Percentiles rank a stretch among this genome's conserved stretches.
Conservation (phyloP, 179 eudicot species). For the Nepenthes alata region DNA sequence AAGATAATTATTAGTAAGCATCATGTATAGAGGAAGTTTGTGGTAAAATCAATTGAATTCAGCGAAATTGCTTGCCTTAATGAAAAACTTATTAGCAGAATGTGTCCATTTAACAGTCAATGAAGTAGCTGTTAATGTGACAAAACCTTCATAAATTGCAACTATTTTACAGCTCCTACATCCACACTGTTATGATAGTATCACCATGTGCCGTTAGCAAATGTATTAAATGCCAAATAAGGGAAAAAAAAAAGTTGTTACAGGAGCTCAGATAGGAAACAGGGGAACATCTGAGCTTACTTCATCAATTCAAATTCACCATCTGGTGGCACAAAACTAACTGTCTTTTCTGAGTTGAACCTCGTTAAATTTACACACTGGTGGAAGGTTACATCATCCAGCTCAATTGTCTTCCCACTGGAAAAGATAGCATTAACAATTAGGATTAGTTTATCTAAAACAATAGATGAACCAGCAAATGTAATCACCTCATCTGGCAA, state of each 20-base stretch:
- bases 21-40: no score
- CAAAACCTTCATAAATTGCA: background rate
- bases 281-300: slow-evolving; percentile 35
- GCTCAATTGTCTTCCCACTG: slow-evolving; percentile 95
- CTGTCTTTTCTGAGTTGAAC: slow-evolving; percentile 97
- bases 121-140: background rate
- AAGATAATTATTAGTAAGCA: no score
- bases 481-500: background rate
- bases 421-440: slow-evolving; percentile 7
- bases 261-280: background rate
- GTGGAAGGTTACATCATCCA: slow-evolving; percentile 97
- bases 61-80: no score
- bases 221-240: background rate
- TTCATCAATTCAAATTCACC: slow-evolving; percentile 99
- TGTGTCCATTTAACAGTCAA: no score
- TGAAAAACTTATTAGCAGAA: no score
- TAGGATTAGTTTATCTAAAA: background rate
- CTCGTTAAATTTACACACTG: slow-evolving; percentile 98
- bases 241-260: background rate
- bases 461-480: background rate
- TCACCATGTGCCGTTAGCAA: no score
- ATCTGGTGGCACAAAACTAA: slow-evolving; percentile 99
- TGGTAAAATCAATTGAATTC: no score
- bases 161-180: background rate
- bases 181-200: background rate